Percentiles rank a stretch among this genome's conserved stretches.
Conservation (phyloP, 768 basidiomycete species). For the Dacryopinax primogenitus region DNA sequence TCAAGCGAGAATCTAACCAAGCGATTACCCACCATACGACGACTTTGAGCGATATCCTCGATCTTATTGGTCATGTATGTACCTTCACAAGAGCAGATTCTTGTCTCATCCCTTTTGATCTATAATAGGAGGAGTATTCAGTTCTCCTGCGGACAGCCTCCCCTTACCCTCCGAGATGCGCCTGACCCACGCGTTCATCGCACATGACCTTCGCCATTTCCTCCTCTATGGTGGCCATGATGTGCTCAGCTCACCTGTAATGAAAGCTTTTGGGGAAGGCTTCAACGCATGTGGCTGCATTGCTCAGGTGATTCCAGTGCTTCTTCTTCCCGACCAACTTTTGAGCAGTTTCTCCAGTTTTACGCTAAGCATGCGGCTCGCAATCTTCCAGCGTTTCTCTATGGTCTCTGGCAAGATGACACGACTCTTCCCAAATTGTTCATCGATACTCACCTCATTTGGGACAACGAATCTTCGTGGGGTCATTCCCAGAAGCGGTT, state of each 20-base stretch:
- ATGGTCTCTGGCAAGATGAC: background rate
- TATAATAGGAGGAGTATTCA: no score
- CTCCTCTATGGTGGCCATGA: background rate
- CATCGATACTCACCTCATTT: background rate
- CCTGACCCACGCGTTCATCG: background rate
- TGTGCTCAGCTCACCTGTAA: background rate
- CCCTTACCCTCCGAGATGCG: background rate
- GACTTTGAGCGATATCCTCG: background rate
- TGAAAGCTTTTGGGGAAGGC: background rate
- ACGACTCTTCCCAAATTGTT: background rate
- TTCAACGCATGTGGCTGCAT: background rate
- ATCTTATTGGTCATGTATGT: no score
- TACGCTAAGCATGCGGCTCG: background rate
- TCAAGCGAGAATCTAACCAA: background rate
- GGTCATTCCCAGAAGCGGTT: background rate
- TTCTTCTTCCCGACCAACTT: background rate
- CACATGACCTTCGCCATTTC: background rate
- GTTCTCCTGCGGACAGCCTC: no score
- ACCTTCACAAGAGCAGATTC: no score
- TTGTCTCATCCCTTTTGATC: no score
- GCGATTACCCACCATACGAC: background rate
- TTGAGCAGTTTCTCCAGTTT: background rate
- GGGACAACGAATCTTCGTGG: background rate
- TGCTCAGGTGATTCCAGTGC: background rate
- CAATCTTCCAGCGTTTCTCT: background rate